A percentile compares a stretch with the other conserved stretches of the same genome.
phyloP scores from a whole-genome alignment of 192 early-diverging fungal genomes.

The Rhizophagus prolifer region DNA sequence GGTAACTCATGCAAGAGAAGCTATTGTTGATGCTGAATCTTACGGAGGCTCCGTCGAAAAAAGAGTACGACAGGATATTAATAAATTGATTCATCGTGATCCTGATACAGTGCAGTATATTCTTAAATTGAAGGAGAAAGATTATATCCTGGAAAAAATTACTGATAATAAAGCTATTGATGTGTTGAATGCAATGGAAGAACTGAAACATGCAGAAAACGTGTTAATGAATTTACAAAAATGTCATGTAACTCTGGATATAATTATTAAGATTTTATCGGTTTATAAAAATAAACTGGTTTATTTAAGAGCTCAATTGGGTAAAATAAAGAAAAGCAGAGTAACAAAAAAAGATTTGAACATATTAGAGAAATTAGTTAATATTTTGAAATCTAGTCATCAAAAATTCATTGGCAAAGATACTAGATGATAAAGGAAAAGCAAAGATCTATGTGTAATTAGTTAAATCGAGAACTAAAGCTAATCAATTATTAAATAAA shows the following conservation, averaged over 20 bases:
- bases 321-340: not conserved
- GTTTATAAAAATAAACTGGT: slow-evolving; percentile 4
- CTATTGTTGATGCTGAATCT: not conserved
- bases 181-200: not conserved
- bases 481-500: too few species aligned
- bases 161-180: not conserved
- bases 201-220: not conserved
- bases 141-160: not conserved
- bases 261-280: not conserved
- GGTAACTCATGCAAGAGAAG: not conserved
- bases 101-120: not conserved
- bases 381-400: slow-evolving; percentile 4
- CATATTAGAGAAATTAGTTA: not conserved
- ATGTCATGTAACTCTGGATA: not conserved
- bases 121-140: not conserved
- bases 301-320: not conserved
- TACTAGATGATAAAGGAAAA: not conserved
- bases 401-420: slow-evolving; percentile 6
- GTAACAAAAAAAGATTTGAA: not conserved
- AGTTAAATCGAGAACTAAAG: too few species aligned
- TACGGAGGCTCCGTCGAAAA: not conserved
- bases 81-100: slow-evolving; percentile 1
- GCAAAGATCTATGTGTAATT: not conserved
- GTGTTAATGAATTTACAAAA: not conserved
- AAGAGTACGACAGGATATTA: not conserved